Conservation (phyloP, 345 rosid genomes). For the Citrus australasica region DNA sequence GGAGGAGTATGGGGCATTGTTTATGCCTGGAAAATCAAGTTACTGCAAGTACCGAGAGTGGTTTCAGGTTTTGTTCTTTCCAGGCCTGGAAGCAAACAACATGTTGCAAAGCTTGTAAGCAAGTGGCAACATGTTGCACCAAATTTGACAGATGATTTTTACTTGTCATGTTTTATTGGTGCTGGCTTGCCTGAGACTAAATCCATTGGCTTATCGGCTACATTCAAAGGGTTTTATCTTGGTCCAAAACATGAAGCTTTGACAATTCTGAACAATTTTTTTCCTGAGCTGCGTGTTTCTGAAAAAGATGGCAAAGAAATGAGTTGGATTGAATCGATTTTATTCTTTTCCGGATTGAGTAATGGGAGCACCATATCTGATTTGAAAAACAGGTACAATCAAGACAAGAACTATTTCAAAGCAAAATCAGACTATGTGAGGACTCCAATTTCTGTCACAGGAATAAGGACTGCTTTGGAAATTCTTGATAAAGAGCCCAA, state of each 20-base stretch:
- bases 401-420: slow-evolving; percentile 40
- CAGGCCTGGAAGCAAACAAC: slow-evolving; percentile 21
- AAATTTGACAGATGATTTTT: slow-evolving; percentile 29
- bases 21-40: slow-evolving; percentile 46
- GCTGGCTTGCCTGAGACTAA: slow-evolving; percentile 25
- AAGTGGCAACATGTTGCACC: slow-evolving; percentile 51
- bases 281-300: slow-evolving; percentile 35
- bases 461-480: slow-evolving; percentile 27
- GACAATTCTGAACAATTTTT: slow-evolving; percentile 17
- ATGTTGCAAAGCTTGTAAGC: slow-evolving; percentile 25
- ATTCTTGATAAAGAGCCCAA: slow-evolving; percentile 32
- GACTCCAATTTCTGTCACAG: slow-evolving; percentile 24
- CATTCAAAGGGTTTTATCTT: slow-evolving; percentile 47
- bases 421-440: slow-evolving; percentile 56
- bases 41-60: slow-evolving; percentile 31
- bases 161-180: slow-evolving; percentile 37
- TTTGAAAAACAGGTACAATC: slow-evolving; percentile 23
- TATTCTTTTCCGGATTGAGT: slow-evolving; percentile 39
- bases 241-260: slow-evolving; percentile 34
- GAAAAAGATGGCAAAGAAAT: slow-evolving; percentile 42
- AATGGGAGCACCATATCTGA: slow-evolving; percentile 23
- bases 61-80: slow-evolving; percentile 41
- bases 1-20: slow-evolving; percentile 54
- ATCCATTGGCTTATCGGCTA: slow-evolving; percentile 28
- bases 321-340: slow-evolving; percentile 51